Base-by-base conservation (phyloP, 768 basidiomycete species). In the Asterophora lycoperdoides region DNA sequence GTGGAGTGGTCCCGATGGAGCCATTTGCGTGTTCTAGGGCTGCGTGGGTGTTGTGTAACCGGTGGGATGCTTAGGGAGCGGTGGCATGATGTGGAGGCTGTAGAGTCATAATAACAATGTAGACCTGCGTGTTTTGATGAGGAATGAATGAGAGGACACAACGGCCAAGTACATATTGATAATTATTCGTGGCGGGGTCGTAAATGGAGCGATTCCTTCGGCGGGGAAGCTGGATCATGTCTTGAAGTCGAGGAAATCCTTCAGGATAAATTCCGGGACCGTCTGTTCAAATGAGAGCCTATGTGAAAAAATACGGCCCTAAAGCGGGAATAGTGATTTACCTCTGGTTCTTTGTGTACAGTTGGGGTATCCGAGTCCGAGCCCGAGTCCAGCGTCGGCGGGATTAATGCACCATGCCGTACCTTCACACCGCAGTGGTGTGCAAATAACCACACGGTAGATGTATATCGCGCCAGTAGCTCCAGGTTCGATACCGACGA, bases 401-500 rank as follows among this genome's bases (percentile, higher is more conserved):
- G 81, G 4, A 79, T 58, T 3, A 68, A 53, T 11, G 73, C 68
- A n/a, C 80, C 80, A 14, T 74, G 69, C 0, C 76, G 75, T 2
- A 76, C 59, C 51, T 73, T 77, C 11, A 75, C 67, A 8, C 68
- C 72, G 38, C 71, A 52, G 37, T 80, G 78, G 53, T 82, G 71
- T 39, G 85, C 69, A 41, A 68, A 67, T 7, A 70, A 69, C 84
- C 84, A 86, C 14, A 86, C 54, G 6, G 70, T 71, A n/a, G 78
- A 69, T 2, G 81, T 85, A 58, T 89, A 79, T 39, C 88, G 77
- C n/a, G 81, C 70, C 6, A 74, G 65, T 7, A 87, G 68, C 57
- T 89, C 88, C 18, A 89, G 56, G 29, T 74, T 69, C 1, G 88
- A 86, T 19, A 83, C 69, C 0, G 79, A 62, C 14, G 79, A 75